Percentiles rank a stretch among this genome's conserved stretches.
phyloP scores from a whole-genome alignment of 352 stramenopile species.

The Bremia lactucae region DNA sequence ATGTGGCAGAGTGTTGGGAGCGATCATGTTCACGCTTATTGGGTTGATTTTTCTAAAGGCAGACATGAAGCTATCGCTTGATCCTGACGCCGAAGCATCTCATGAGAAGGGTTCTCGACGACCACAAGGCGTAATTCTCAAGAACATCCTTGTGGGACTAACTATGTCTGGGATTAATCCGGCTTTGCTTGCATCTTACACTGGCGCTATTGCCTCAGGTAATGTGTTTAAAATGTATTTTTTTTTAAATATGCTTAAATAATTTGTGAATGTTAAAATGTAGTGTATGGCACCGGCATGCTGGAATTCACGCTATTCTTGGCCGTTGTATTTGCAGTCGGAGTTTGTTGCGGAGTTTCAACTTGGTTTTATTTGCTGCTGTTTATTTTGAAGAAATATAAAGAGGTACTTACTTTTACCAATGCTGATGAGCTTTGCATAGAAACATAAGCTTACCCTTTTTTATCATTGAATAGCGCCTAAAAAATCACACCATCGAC shows the following conservation, averaged over 20 bases:
- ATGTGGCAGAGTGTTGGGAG: slow-evolving; percentile 54
- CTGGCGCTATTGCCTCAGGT: slow-evolving; percentile 80
- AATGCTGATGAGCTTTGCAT: not conserved
- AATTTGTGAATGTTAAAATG: not conserved
- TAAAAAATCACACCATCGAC: slow-evolving; percentile 80
- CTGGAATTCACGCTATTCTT: slow-evolving; percentile 81
- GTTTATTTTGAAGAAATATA: slow-evolving; percentile 84
- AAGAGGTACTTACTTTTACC: slow-evolving; percentile 42
- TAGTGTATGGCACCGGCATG: slow-evolving; percentile 81
- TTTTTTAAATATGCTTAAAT: not conserved
- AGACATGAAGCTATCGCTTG: slow-evolving; percentile 66
- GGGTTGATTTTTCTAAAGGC: slow-evolving; percentile 72
- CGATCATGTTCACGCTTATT: slow-evolving; percentile 78
- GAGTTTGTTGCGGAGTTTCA: slow-evolving; percentile 76
- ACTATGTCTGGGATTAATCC: slow-evolving; percentile 86
- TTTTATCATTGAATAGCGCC: slow-evolving; percentile 22
- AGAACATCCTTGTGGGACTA: slow-evolving; percentile 76
- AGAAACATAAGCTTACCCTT: no score
- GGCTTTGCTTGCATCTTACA: slow-evolving; percentile 77
- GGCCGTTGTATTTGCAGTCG: slow-evolving; percentile 73
- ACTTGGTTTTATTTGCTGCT: slow-evolving; percentile 85
- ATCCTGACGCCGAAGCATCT: slow-evolving; percentile 39
- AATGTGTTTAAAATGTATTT: not conserved
- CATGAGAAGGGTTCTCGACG: slow-evolving; percentile 39
- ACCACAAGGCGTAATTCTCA: slow-evolving; percentile 55